Evolutionary conservation across 2,329 filamentous ascomycete genomes (phyloP), one percentile per base, ranked within the genome.

Genomic region (Pestalotiopsis sp.): DNA sequence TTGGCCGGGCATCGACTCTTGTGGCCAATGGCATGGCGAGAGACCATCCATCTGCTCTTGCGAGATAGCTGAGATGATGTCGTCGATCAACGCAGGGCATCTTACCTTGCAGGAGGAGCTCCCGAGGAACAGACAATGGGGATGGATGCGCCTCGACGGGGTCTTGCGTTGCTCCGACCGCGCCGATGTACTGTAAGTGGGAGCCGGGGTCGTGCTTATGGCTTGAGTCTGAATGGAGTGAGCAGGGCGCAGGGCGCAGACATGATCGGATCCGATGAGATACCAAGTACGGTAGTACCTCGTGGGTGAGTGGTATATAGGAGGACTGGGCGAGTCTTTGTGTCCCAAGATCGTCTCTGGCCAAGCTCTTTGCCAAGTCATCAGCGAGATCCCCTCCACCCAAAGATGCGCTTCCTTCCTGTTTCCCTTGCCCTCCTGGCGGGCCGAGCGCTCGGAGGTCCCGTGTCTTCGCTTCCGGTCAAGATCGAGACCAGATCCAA

Each of bases 401-500:
- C 24, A 38, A 64, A 22, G 22, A 65, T 65, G 63, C 63, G 30
- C 44, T 39, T 56, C 20, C 63, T 55, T 39, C 63, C 35, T n/a
- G 66, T 64, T 48, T 35, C 67, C 61, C 40, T 64, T 22, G 62
- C 66, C 26, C 60, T 68, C 44, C 64, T 69, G 13, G 24, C 65
- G 44, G 38, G 68, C 64, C 40, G 64, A 48, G 66, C 39, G 30
- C 38, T 67, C 59, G 44, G 44, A 14, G 61, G 66, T 24, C 52
- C 68, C 1, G 30, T 64, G 4, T 44, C 67, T n/a, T 67, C 69
- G 20, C 69, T 77, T 38, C 77, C 78, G 2, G 66, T 80, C 35
- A 75, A 74, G 48, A 75, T 82, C 44, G 77, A 80, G 70, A 81
- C 79, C 1, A 73, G 78, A 13, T 71, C 77, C 4, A 70, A 74